Base-by-base conservation (phyloP, 2,329 filamentous ascomycete species). In the Exophiala dermatitidis region DNA sequence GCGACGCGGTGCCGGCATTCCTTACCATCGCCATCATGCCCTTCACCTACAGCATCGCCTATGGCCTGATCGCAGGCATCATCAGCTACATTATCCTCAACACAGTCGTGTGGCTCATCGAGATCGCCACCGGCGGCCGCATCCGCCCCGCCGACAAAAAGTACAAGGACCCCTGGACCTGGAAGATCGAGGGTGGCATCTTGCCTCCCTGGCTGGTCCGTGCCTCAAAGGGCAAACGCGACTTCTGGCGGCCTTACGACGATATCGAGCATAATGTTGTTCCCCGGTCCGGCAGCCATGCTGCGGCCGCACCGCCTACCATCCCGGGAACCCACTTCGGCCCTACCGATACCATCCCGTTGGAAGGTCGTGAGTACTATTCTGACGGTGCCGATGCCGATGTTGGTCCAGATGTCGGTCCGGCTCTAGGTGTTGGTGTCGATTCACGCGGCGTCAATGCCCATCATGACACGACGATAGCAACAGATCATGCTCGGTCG, bases 41-140 rank as follows among this genome's bases (percentile, higher is more conserved):
- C 0, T 93, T 94, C 71, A 90, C 86, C 1, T 95, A 93, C 74
- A 88, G 83, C 38, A 93, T 94, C 64, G 87, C 89, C 8, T 87
- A 94, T 65, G 89, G 89, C 45, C 76, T 95, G 10, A 94, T 94
- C 62, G 86, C 80, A 1, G 87, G 88, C 48, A 85, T 94, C 63
- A 76, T 84, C 64, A 82, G 81, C 37, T 94, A 94, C 69, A 84
- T 85, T 42, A 66, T 86, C 59, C 78, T 95, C 70, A 94, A 95
- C 71, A 80, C 76, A 0, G 65, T 77, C 8, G 82, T 88, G 8
- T 90, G 80, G 80, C 53, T 86, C 45, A 70, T 94, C 61, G 82
- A 86, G 68, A 77, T 81, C 66, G 71, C 71, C 2, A 84, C 82
- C 0, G 75, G 81, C 1, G 88, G 88, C 41, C 80, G 85, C 37